Base-by-base conservation (phyloP, 2,329 filamentous ascomycete genomes). In the Zymoseptoria ardabiliae region DNA sequence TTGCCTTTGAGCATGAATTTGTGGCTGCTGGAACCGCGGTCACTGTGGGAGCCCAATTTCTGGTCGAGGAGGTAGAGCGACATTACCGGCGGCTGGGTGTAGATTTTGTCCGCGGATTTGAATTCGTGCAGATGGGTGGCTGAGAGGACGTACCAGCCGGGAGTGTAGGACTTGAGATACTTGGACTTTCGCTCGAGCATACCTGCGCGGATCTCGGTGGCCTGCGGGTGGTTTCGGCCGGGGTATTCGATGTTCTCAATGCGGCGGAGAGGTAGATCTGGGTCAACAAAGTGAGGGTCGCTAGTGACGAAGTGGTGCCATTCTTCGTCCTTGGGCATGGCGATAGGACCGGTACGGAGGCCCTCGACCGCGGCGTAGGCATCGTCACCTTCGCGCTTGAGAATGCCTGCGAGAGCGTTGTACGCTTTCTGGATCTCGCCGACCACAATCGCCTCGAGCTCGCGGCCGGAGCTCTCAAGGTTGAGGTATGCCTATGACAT, bases 391-490 rank as follows among this genome's bases (percentile, higher is more conserved):
- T 97, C 93, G 53, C 91, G 87, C 78, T 93, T 96, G 61, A 97
- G 79, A 64, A 97, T 96, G 56, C 88, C 89, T 22, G 92, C 90
- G 67, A 96, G 91, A 2, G 92, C 91, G 69, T 94, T 96, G 78
- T 97, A 97, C 0, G 94, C 91, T 74, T 97, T 97, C 72, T 99
- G 94, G 50, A 99, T 95, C 75, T 99, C 94, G 66, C 92, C 91
- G 13, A 99, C 91, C 0, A 99, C 91, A 64, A 99, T 97, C 0
- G 91, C 89, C 75, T 99, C 94, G 2, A 99, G 84, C 75, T 99
- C 94, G 61, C 92, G 88, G 2, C 94, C 94, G 17, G 94, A 97
- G 66, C 85, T 90, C 74, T 99, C 94, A 13, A 99, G 81, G 72
- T 99, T 97, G 55, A 97, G 81, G 70, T 95, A 97, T 9, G 94